Base-by-base conservation (phyloP, 1,284 basidiomycete genomes). In the Fomitopsis pinicola region DNA sequence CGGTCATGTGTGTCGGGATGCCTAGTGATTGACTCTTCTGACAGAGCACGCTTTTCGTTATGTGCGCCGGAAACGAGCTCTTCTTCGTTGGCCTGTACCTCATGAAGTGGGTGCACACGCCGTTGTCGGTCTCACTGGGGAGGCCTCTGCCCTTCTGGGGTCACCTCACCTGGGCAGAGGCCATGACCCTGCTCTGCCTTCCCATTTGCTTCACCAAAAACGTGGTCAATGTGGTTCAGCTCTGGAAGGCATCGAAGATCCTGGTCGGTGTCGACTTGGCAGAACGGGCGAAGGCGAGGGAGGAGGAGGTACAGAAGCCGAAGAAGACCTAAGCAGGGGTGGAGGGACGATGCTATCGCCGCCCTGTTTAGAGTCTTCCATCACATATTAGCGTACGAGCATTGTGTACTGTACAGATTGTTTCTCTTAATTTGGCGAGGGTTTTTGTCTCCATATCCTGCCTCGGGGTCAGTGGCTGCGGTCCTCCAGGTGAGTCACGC, bases 231-330 rank as follows among this genome's bases (percentile, higher is more conserved):
- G 77, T 92, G 50, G 95, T 99, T 7, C 97, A 99, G 75, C 88
- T 98, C 67, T 98, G 96, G 96, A 99, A 99, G 75, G 97, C 97
- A 30, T 92, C 92, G 17, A 98, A 98, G 80, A 92, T 97, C 68
- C 82, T 96, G 15, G 94, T 95, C 26, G 94, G 94, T 5, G 90
- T 96, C 12, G 94, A 96, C 72, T 77, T 96, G 57, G 90, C 89
- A 50, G 93, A 95, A 75, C 80, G 94, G 67, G 87, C 87, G 58
- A 82, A 84, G 64, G 89, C 84, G 36, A 78, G 91, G 61, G 81
- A 84, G 64, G 84, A 77, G 62, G 72, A 73, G 67, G 50, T 55
- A 14, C 44, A 62, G 45, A 63, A 63, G 19, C 58, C 62, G 62
- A 69, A 70, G 63, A 65, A 64, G 64, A 65, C 64, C 30, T 67